Conservation (phyloP, 257 asterid genomes). For the Knoxia roxburghii region DNA sequence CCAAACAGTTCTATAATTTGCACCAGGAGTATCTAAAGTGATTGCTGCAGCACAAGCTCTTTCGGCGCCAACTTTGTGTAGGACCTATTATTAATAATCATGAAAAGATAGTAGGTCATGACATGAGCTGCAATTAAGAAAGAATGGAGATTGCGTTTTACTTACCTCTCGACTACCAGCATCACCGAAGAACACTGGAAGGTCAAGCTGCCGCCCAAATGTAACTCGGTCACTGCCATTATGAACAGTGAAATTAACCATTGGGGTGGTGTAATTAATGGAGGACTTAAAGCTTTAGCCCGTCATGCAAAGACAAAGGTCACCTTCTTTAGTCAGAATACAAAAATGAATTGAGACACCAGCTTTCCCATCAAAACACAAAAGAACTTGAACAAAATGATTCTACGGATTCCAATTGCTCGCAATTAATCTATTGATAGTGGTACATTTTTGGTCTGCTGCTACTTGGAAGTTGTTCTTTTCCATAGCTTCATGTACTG, state of each 20-base stretch:
- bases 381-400: too few relatives aligned
- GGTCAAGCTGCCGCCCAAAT: slow-evolving; percentile 96
- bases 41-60: slow-evolving; percentile 99
- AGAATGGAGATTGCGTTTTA: slow-evolving; percentile 1
- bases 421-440: too few relatives aligned
- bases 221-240: slow-evolving; percentile 87
- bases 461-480: background rate
- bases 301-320: background rate
- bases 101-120: slow-evolving; percentile 16
- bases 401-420: too few relatives aligned
- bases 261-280: background rate
- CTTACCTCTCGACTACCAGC: slow-evolving; percentile 98
- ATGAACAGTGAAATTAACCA: slow-evolving; percentile 14
- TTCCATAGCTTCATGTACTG: background rate
- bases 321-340: background rate
- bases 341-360: too few relatives aligned
- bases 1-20: slow-evolving; percentile 99
- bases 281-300: background rate
- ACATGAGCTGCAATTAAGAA: slow-evolving; percentile 12
- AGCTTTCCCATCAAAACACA: too few relatives aligned
- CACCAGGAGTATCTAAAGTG: slow-evolving; percentile 96
- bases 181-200: slow-evolving; percentile 99
- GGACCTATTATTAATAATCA: slow-evolving; percentile 70
- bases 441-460: too few relatives aligned
- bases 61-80: slow-evolving; percentile 95